These are phyloP conservation scores for Elsinoe necatrix DNA, from an alignment of 2,329 filamentous ascomycete genomes.

Conservation along the genomic window DNA sequence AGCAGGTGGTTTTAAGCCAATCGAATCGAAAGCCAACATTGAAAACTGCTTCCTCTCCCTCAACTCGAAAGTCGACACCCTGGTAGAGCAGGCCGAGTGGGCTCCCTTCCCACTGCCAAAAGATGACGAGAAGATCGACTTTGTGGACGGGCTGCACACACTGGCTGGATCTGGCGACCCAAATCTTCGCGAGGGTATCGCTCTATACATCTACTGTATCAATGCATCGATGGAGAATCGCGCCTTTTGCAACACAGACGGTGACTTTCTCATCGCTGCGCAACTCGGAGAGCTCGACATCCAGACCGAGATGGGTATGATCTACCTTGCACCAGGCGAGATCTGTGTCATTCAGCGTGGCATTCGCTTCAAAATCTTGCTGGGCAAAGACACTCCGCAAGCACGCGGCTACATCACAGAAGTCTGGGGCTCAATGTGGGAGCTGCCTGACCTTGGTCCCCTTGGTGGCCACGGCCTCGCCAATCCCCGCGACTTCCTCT, in stretches of 20 bases:
- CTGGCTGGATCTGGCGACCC: constrained; percentile 44
- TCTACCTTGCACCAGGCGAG: constrained; percentile 33
- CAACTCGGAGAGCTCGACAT: constrained; percentile 33
- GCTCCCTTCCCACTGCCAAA: constrained; percentile 34
- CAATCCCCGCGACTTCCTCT: constrained; percentile 34
- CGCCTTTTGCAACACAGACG: constrained; percentile 40
- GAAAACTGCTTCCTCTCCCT: constrained; percentile 42
- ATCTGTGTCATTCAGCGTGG: constrained; percentile 36
- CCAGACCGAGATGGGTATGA: constrained; percentile 33
- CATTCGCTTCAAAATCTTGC: constrained; percentile 31
- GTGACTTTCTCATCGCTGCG: constrained; percentile 32
- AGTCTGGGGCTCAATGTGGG: constrained; percentile 35
- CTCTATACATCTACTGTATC: constrained; percentile 42
- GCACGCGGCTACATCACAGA: constrained; percentile 35
- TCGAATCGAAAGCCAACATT: constrained; percentile 25
- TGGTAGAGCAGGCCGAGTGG: constrained; percentile 45
- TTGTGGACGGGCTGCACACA: constrained; percentile 42
- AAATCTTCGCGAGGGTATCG: constrained; percentile 43
- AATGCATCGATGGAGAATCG: constrained; percentile 40
- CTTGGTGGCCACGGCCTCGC: constrained; percentile 35
- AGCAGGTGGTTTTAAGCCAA: constrained; percentile 18
- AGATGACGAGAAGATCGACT: constrained; percentile 36
- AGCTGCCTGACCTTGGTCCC: constrained; percentile 33
- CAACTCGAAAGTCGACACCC: constrained; percentile 39
- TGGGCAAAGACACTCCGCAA: constrained; percentile 22